Evolutionary conservation across 192 early-diverging fungal species (phyloP).

Genomic region (Coemansia sp.): DNA sequence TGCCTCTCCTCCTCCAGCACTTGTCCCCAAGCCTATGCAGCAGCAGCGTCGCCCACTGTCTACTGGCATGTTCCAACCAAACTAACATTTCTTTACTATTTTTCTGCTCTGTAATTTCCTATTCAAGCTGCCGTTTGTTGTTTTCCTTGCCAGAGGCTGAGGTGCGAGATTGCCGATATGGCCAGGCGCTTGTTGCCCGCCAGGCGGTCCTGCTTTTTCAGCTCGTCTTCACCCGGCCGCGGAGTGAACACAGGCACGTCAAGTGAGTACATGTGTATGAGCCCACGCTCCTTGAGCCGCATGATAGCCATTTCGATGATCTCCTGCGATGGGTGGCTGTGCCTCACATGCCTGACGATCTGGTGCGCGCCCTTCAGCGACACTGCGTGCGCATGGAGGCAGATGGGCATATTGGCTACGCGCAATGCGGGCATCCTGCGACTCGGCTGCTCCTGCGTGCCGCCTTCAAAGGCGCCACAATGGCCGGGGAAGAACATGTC

Average conservation of each 20-base stretch:
- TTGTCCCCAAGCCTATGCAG: neutral
- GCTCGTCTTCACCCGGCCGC: neutral
- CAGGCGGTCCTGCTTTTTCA: neutral
- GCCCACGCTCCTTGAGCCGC: conserved; percentile 25
- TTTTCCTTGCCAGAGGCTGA: conserved; percentile 14
- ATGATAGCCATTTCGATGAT: conserved; percentile 32
- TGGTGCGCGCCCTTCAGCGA: conserved; percentile 15
- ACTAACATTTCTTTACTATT: neutral
- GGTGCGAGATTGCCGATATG: conserved; percentile 24
- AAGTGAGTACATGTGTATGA: conserved; percentile 35
- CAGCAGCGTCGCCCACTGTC: neutral
- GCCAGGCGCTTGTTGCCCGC: conserved; percentile 19
- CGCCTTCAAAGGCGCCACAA: conserved; percentile 27
- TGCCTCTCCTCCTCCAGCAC: neutral
- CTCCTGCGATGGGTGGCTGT: conserved; percentile 12
- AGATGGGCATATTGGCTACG: conserved; percentile 33
- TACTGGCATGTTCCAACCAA: neutral
- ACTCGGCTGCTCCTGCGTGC: conserved; percentile 6
- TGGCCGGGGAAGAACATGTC: conserved; percentile 45
- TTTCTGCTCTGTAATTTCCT: neutral
- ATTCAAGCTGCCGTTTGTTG: neutral
- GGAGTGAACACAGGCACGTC: conserved; percentile 24
- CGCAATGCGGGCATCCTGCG: conserved; percentile 5
- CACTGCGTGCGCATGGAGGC: conserved; percentile 33
- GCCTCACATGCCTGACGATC: conserved; percentile 10